phyloP scores from a whole-genome alignment of 768 basidiomycete genomes.

The Cystobasidiopsis lactophilus region DNA sequence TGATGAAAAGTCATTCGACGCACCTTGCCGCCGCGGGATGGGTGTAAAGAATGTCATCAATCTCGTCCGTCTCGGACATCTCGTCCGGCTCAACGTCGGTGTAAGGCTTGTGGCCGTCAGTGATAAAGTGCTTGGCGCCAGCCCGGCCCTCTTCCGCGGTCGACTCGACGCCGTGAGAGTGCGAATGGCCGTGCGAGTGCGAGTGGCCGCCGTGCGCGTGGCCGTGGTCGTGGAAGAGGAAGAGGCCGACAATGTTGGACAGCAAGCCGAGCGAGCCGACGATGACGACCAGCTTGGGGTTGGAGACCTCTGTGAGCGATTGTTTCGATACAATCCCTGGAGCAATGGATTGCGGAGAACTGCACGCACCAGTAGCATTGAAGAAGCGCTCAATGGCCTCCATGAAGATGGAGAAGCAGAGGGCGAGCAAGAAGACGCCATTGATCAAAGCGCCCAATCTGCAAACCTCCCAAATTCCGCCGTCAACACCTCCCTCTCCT shows the following conservation, averaged over 20 bases:
- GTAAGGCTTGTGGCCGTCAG: neutral
- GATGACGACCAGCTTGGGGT: constrained; percentile 64
- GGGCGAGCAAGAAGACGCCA: constrained; percentile 84
- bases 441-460: constrained; percentile 86
- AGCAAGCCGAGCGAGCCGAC: constrained; percentile 74
- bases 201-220: constrained; percentile 20
- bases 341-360: neutral
- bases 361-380: constrained; percentile 41
- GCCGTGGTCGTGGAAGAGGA: constrained; percentile 52
- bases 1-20: too few relatives aligned
- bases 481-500: constrained; percentile 3
- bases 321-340: too few relatives aligned
- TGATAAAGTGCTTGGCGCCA: neutral
- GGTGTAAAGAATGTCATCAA: too few relatives aligned
- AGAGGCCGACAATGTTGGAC: constrained; percentile 78
- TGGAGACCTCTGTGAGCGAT: constrained; percentile 87
- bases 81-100: neutral
- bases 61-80: too few relatives aligned
- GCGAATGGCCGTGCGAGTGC: constrained; percentile 22
- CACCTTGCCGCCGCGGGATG: too few relatives aligned
- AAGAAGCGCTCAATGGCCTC: constrained; percentile 86
- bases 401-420: constrained; percentile 85
- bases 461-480: too few relatives aligned
- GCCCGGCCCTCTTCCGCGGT: neutral
- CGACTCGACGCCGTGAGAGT: constrained; percentile 5